Conservation (phyloP, 139 green algal genomes). For the Chlamydomonas urium region DNA sequence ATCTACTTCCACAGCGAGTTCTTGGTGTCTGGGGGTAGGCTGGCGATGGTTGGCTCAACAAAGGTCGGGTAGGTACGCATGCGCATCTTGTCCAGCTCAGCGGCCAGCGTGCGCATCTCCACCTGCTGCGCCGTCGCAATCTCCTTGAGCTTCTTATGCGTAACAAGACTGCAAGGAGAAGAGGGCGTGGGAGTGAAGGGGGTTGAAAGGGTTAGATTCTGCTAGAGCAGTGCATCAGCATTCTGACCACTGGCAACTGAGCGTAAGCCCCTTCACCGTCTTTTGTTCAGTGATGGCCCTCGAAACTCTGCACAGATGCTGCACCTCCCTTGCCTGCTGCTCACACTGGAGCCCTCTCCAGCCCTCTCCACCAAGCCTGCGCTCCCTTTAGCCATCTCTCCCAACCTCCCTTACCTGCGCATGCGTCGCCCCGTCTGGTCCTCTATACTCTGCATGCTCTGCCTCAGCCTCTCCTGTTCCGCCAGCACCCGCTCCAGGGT, state of each 20-base stretch:
- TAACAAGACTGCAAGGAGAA: slow-evolving; percentile 56
- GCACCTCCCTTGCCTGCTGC: too few species aligned
- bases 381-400: too few species aligned
- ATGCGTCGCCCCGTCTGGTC: slow-evolving; percentile 3
- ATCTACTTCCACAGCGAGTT: slow-evolving; percentile 1
- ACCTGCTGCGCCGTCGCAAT: slow-evolving; percentile 51
- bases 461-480: slow-evolving; percentile 36
- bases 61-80: slow-evolving; percentile 61
- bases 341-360: too few species aligned
- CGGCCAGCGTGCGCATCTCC: slow-evolving; percentile 41
- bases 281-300: too few species aligned
- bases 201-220: neutral
- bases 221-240: neutral
- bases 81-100: slow-evolving; percentile 44
- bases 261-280: too few species aligned
- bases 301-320: too few species aligned
- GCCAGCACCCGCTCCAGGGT: slow-evolving; percentile 37
- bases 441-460: slow-evolving; percentile 25
- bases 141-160: slow-evolving; percentile 59
- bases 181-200: slow-evolving; percentile 16
- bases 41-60: slow-evolving; percentile 8
- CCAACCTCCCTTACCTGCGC: neutral
- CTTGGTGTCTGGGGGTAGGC: slow-evolving; percentile 12
- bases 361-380: too few species aligned
- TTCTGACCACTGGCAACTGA: too few species aligned